Percentiles rank a stretch among this genome's conserved stretches.
Conservation (phyloP, 1,139 yeast species). For the Candida sanyaensis region DNA sequence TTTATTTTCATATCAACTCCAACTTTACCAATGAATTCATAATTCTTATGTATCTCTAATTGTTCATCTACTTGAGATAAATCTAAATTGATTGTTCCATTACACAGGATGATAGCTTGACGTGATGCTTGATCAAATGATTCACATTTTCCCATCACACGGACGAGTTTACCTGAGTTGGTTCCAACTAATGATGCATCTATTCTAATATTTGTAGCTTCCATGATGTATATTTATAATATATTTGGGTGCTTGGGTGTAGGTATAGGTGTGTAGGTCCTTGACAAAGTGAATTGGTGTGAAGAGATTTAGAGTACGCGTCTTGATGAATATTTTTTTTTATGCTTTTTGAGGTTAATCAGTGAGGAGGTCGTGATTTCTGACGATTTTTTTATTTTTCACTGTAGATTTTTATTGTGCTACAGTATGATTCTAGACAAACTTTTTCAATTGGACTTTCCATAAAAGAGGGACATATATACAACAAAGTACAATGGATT, state of each 20-base stretch:
- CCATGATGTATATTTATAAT: conserved; percentile 32
- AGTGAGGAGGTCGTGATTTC: background rate
- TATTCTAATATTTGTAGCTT: conserved; percentile 45
- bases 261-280: background rate
- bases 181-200: conserved; percentile 39
- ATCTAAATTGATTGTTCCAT: conserved; percentile 35
- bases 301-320: background rate
- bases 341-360: background rate
- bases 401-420: no score
- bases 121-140: conserved; percentile 32
- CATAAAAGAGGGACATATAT: no score
- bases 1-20: conserved; percentile 36
- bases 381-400: background rate
- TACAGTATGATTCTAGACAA: no score
- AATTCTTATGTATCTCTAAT: conserved; percentile 40
- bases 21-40: conserved; percentile 57
- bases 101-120: conserved; percentile 33
- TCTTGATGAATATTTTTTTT: background rate
- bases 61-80: conserved; percentile 21
- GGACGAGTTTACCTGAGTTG: conserved; percentile 42
- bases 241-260: no score
- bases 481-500: no score
- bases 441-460: no score
- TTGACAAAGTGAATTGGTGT: background rate
- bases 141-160: conserved; percentile 44